Percentiles rank a stretch among this genome's conserved stretches.
These are phyloP conservation scores for Parathielavia hyrcaniae DNA, from an alignment of 495 filamentous ascomycete genomes.

Conservation along the genomic window DNA sequence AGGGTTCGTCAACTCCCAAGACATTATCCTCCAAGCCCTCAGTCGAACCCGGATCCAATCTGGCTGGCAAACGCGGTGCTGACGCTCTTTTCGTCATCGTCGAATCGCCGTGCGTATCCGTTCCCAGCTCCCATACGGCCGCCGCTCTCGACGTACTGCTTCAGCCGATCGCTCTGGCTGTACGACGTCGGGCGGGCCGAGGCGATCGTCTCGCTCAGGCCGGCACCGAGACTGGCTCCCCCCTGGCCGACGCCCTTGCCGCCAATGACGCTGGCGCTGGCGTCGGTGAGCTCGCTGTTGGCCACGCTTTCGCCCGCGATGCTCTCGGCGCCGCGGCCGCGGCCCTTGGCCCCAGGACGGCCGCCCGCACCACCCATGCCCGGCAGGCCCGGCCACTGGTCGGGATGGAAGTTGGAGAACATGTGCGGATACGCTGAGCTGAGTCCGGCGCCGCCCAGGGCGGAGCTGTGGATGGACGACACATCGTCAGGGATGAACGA, in stretches of 20 bases:
- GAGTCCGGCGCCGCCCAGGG: conserved; percentile 74
- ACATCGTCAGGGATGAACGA: conserved; percentile 96
- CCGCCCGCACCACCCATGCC: conserved; percentile 58
- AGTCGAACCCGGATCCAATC: conserved; percentile 79
- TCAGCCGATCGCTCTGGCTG: conserved; percentile 57
- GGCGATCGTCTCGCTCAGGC: conserved; percentile 60
- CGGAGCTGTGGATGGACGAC: conserved; percentile 88
- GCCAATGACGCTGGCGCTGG: conserved; percentile 66
- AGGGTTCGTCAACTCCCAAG: too few species aligned
- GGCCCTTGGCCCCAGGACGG: conserved; percentile 45
- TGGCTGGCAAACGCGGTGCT: conserved; percentile 96
- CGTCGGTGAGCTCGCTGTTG: conserved; percentile 79
- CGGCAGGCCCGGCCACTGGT: conserved; percentile 80
- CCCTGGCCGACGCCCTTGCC: conserved; percentile 59
- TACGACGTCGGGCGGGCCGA: conserved; percentile 41
- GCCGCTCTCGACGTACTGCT: conserved; percentile 83
- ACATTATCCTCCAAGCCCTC: conserved; percentile 40
- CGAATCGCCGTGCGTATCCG: conserved; percentile 73
- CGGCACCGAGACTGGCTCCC: conserved; percentile 76
- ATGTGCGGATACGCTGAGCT: conserved; percentile 82
- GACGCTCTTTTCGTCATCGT: conserved; percentile 92
- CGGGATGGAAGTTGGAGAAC: conserved; percentile 84
- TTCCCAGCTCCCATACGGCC: conserved; percentile 54
- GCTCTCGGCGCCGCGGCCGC: conserved; percentile 61
- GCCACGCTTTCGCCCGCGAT: conserved; percentile 86